Percentiles rank a stretch among this genome's conserved stretches.
Conservation (phyloP, 75 land plant species). For the Pseudotsuga menziesii region DNA sequence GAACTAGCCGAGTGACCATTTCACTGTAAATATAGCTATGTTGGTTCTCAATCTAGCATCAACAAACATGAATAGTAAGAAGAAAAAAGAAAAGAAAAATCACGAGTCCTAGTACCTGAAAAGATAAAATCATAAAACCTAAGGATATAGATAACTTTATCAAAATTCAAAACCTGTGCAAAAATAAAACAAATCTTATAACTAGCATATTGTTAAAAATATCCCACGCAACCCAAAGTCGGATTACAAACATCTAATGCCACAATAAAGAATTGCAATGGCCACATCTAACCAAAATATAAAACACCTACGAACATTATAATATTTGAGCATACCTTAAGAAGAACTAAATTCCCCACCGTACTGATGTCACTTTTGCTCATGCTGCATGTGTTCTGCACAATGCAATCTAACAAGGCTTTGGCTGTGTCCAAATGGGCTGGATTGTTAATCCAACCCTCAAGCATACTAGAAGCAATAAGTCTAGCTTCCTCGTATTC, state of each 20-base stretch:
- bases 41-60: conserved; percentile 1
- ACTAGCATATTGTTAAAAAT: background rate
- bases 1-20: conserved; percentile 29
- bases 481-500: conserved; percentile 38
- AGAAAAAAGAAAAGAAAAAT: background rate
- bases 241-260: background rate
- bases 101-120: background rate
- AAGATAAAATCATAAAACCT: background rate
- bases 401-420: conserved; percentile 21
- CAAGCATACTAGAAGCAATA: conserved; percentile 37
- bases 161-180: background rate
- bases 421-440: conserved; percentile 29
- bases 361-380: conserved; percentile 29
- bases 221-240: background rate
- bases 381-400: conserved; percentile 35
- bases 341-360: conserved; percentile 31
- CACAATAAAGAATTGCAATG: background rate
- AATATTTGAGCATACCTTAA: conserved; percentile 16
- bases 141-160: background rate
- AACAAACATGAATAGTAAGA: background rate
- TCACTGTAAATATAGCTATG: conserved; percentile 18
- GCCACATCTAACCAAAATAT: background rate
- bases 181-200: background rate
- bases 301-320: background rate
- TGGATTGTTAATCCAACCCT: conserved; percentile 37